These are phyloP conservation scores for Diaporthe longicolla DNA, from an alignment of 2,329 filamentous ascomycete genomes.

Conservation along the genomic window DNA sequence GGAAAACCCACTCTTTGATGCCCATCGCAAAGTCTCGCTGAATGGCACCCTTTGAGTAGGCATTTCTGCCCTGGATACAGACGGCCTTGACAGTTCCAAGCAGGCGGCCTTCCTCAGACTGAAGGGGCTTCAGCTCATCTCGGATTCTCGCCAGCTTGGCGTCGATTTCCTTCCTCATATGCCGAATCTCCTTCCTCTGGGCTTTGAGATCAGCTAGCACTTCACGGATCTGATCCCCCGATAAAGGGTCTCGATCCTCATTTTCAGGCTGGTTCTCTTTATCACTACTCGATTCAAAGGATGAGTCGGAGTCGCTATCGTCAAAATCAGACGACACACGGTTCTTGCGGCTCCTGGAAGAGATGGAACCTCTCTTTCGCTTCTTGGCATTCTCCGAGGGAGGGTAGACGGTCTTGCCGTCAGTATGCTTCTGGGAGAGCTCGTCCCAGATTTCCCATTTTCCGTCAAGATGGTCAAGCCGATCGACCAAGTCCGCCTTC, in stretches of 20 bases:
- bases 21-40: slow-evolving; percentile 12
- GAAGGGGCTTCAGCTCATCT: not conserved
- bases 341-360: not conserved
- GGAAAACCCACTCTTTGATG: slow-evolving; percentile 8
- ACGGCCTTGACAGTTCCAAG: slow-evolving; percentile 2
- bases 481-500: slow-evolving; percentile 8
- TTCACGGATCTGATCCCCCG: slow-evolving; percentile 4
- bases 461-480: not conserved
- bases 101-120: not conserved
- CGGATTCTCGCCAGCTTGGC: not conserved
- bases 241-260: not conserved
- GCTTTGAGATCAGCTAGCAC: not conserved
- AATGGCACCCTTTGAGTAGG: slow-evolving; percentile 9
- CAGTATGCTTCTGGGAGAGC: not conserved
- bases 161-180: not conserved
- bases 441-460: not conserved
- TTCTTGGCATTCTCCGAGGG: slow-evolving; percentile 5
- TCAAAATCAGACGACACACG: not conserved
- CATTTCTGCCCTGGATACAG: slow-evolving; percentile 18
- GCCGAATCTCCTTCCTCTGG: not conserved
- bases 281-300: not conserved
- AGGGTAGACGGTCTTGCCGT: not conserved
- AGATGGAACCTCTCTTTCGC: not conserved
- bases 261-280: slow-evolving; percentile 4
- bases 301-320: not conserved